Conservation (phyloP, 352 stramenopile species). For the Thraustochytrium sp. region DNA sequence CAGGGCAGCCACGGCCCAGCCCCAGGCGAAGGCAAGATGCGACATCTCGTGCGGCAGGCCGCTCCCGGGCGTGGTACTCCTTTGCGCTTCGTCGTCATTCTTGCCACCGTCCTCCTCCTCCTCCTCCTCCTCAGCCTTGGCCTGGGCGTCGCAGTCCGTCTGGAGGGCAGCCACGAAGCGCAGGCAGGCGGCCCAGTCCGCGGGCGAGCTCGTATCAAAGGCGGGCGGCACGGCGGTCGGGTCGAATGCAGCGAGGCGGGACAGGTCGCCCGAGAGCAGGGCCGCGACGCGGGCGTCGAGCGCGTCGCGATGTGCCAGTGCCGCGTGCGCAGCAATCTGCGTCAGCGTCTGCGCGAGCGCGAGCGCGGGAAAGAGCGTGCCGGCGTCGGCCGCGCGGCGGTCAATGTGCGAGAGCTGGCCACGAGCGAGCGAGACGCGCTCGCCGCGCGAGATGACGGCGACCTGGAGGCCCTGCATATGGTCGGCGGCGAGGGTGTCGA, state of each 20-base stretch:
- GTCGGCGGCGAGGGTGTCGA: background rate
- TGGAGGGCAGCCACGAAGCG: background rate
- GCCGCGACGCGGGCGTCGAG: background rate
- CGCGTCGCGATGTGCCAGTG: background rate
- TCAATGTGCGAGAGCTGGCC: conserved; percentile 24
- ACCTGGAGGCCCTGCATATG: conserved; percentile 25
- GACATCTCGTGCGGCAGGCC: background rate
- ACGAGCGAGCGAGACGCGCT: background rate
- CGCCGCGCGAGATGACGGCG: background rate
- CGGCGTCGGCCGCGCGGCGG: background rate
- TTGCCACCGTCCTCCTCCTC: background rate
- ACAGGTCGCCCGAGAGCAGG: background rate
- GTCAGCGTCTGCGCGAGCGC: background rate
- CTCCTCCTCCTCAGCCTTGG: background rate
- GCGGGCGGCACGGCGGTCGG: background rate
- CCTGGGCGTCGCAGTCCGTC: background rate
- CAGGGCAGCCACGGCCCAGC: background rate
- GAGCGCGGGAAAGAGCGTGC: conserved; percentile 40
- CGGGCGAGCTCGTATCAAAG: conserved; percentile 38
- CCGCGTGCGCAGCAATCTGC: background rate
- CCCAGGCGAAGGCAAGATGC: background rate
- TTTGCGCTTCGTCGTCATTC: too few species aligned
- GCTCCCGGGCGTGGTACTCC: too few species aligned
- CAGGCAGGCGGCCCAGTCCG: background rate
- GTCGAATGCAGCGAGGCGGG: background rate